Base-by-base conservation (phyloP, 495 filamentous ascomycete genomes). In the Neurospora hispaniola region DNA sequence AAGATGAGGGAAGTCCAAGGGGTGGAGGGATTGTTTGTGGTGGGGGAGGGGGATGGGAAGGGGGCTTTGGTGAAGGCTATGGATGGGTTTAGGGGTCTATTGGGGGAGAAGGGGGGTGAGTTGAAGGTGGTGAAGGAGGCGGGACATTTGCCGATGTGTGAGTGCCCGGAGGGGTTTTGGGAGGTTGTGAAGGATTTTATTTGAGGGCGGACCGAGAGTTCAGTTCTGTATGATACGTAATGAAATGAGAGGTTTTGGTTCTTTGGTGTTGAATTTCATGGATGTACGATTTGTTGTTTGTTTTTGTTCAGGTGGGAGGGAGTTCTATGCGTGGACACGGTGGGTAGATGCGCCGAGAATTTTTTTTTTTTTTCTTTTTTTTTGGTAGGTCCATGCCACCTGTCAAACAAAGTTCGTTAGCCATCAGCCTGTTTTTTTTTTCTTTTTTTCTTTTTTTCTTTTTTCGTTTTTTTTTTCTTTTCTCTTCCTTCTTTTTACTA, bases 61-160 rank as follows among this genome's bases (percentile, higher is more conserved):
- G 93, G 93, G 3, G 89, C 91, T 1, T 78, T 96, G 54, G 91
- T 92, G 1, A 88, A 88, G 80, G 90, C 90, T 2, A 94, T 94
- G 92, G 87, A 88, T 70, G 88, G 90, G 39, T 93, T 94, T 85
- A 88, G 85, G 72, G 82, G 80, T 0, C 79, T 82, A 68, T 77
- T 92, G 72, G 88, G 87, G 5, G 71, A 74, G 6, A 78, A 78
- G 1, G 88, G 85, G 1, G 86, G 87, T 0, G 85, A 88, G 78
- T 82, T 91, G 72, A 86, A 83, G 78, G 78, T 90, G 70, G 86
- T 94, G 70, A 86, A 90, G 2, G 80, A 82, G 35, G 90, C 92
- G 0, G 93, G 93, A 0, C 93, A 96, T 82, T 79, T 96, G 81
- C 93, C 93, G 5, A 96, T 96, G 93, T 89, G 88, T 43, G 92